phyloP scores from a whole-genome alignment of 2,329 filamentous ascomycete species.

The Cyanodermella asteris region DNA sequence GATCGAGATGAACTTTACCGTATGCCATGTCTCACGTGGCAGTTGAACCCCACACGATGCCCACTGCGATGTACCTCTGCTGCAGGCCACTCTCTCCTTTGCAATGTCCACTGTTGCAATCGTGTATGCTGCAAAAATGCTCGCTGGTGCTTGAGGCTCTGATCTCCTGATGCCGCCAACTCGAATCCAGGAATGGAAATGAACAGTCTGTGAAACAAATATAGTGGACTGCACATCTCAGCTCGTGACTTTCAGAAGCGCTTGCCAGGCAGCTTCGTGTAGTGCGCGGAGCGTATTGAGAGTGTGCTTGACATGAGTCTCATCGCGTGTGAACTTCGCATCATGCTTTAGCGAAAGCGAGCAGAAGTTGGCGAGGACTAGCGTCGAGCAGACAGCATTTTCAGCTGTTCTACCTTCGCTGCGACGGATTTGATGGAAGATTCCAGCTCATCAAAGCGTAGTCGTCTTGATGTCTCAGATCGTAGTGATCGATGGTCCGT shows the following conservation, averaged over 20 bases:
- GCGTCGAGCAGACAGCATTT: too few species aligned
- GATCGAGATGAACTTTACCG: background rate
- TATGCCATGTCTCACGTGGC: background rate
- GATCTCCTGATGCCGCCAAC: slow-evolving; percentile 4
- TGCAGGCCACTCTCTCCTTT: slow-evolving; percentile 3
- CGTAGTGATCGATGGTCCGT: slow-evolving; percentile 10
- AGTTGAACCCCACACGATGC: background rate
- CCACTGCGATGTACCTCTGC: background rate
- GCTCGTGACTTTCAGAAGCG: too few species aligned
- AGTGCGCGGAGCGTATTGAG: too few species aligned
- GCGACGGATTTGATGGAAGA: slow-evolving; percentile 8
- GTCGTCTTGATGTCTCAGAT: slow-evolving; percentile 8
- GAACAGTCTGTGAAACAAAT: slow-evolving; percentile 4
- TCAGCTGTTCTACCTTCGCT: too few species aligned
- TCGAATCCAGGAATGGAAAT: too few species aligned
- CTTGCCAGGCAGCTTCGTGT: too few species aligned
- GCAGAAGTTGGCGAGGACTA: slow-evolving; percentile 12
- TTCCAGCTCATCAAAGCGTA: background rate
- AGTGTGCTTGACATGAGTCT: slow-evolving; percentile 8
- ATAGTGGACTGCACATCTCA: slow-evolving; percentile 5
- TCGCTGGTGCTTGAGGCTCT: slow-evolving; percentile 4
- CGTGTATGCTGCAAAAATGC: too few species aligned
- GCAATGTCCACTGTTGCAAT: too few species aligned
- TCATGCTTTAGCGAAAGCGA: slow-evolving; percentile 12
- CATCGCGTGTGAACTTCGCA: slow-evolving; percentile 32